Base-by-base conservation (phyloP, 768 basidiomycete genomes). In the Tephrocybe sp. region DNA sequence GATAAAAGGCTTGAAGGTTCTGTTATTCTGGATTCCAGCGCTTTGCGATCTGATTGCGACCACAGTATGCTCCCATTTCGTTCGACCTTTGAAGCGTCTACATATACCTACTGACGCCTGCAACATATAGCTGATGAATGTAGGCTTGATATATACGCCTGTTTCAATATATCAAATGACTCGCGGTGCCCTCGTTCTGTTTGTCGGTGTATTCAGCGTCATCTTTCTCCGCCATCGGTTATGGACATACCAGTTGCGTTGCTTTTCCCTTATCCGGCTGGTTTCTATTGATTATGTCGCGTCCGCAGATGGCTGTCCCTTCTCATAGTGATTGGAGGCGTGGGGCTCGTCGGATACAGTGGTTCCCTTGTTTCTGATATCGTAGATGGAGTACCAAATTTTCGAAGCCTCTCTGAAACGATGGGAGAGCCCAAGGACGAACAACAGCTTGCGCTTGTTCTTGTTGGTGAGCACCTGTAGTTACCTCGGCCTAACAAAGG, bases 111-210 rank as follows among this genome's bases (percentile, higher is more conserved):
- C 51, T 43, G 45, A 34, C n/a, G n/a, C n/a, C n/a, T n/a, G n/a
- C n/a, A n/a, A 36, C 53, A 45, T 32, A 35, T 52, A 81, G 79
- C 62, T 97, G 58, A 98, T 98, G 97, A 97, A 97, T 64, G 77
- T 96, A 57, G 97, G 97, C 45, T 78, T 99, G 39, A 79, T 99
- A 30, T 92, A 95, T 67, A 95, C 93, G 1, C 96, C 96, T 17
- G 97, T 99, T 43, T 94, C 91, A 35, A 92, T 98, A 61, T 98
- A 91, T 73, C 96, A 97, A 69, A 96, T 97, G 93, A 91, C 86
- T 55, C 84, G 89, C 48, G 94, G 94, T 48, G 88, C 92, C 33
- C 82, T 96, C 52, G 92, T 97, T 43, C 79, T 96, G 48, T 98
- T 94, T 69, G 95, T 98, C 55, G 95, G 93, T 38, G 65, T 90